phyloP scores from a whole-genome alignment of 106 monocot genomes.

The Phalaenopsis equestris region DNA sequence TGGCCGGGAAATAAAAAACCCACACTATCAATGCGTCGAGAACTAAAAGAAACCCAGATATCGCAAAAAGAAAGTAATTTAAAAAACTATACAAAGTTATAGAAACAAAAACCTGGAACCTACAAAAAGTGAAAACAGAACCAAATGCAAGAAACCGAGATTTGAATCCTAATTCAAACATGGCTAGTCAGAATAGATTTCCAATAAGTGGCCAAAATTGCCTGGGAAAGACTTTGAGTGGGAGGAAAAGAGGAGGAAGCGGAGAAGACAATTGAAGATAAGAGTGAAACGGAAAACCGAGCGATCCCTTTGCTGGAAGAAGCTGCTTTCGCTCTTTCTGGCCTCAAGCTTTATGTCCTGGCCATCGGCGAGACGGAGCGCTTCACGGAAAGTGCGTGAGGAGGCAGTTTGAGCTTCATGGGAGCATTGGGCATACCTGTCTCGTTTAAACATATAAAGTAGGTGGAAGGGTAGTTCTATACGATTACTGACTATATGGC shows the following conservation, averaged over 20 bases:
- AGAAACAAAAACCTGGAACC: neutral
- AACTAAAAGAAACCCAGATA: neutral
- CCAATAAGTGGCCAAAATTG: neutral
- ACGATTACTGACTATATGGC: too few species aligned
- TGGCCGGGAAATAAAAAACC: neutral
- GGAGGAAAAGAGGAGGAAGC: slow-evolving; percentile 4
- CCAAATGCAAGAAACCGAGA: neutral
- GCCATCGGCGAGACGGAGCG: neutral
- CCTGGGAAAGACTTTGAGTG: neutral
- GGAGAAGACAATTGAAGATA: neutral
- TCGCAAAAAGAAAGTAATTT: neutral
- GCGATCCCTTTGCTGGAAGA: neutral
- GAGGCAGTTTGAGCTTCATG: neutral
- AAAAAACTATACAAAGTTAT: neutral
- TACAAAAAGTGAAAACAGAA: neutral
- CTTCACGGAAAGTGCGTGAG: neutral
- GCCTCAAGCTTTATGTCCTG: neutral
- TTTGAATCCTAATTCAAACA: neutral
- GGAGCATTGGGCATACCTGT: neutral
- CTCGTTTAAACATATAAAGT: neutral
- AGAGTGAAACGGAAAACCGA: neutral
- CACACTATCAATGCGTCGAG: neutral
- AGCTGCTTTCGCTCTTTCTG: neutral
- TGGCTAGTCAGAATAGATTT: neutral
- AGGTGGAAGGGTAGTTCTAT: too few species aligned